phyloP scores from a whole-genome alignment of 2,329 filamentous ascomycete species.

The Phoma sp. region DNA sequence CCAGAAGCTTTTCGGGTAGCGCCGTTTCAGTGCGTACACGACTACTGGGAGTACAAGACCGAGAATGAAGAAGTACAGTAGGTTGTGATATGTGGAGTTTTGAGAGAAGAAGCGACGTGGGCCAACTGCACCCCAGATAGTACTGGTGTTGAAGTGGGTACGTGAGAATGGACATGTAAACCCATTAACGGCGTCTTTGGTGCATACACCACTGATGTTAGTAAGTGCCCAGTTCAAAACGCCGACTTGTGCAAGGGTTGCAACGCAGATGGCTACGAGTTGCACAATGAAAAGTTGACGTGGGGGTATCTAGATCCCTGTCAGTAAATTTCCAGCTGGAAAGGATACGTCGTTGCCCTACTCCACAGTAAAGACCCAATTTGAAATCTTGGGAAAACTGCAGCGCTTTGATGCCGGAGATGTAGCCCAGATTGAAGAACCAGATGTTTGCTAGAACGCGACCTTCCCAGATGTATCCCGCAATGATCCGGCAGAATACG shows the following conservation, averaged over 20 bases:
- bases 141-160: constrained; percentile 3
- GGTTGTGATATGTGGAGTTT: not conserved
- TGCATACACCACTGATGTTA: not conserved
- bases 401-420: not conserved
- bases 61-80: not conserved
- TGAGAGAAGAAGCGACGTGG: constrained; percentile 1
- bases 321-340: too few species aligned
- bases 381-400: not conserved
- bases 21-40: not conserved
- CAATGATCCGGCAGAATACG: not conserved
- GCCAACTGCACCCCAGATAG: constrained; percentile 2
- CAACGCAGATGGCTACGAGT: not conserved
- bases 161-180: constrained; percentile 4
- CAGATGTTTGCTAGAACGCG: not conserved
- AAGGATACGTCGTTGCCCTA: not conserved
- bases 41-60: not conserved
- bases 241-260: constrained; percentile 2
- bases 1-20: not conserved
- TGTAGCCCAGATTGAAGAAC: constrained; percentile 6
- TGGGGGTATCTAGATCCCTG: not conserved
- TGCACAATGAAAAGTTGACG: not conserved
- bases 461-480: constrained; percentile 1
- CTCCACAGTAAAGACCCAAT: not conserved
- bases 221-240: constrained; percentile 2
- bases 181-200: not conserved